Conservation (phyloP, 768 basidiomycete genomes). For the Leccinum olivaceopallidum region DNA sequence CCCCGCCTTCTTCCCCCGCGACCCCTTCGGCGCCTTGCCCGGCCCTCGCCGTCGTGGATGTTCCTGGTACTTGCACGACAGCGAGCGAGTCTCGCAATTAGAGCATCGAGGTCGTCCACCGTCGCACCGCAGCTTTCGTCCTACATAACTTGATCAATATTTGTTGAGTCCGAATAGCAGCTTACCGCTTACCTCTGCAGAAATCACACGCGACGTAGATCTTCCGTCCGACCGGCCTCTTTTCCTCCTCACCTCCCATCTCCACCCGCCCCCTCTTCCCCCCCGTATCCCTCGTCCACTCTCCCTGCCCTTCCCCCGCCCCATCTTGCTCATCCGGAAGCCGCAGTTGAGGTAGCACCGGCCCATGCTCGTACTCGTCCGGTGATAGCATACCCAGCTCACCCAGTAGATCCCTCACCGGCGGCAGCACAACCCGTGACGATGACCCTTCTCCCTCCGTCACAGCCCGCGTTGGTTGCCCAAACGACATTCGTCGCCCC, state of each 20-base stretch:
- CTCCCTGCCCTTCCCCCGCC: slow-evolving; percentile 16
- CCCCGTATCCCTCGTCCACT: slow-evolving; percentile 11
- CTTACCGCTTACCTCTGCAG: slow-evolving; percentile 59
- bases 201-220: slow-evolving; percentile 69
- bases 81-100: slow-evolving; percentile 57
- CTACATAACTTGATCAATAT: slow-evolving; percentile 34
- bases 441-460: slow-evolving; percentile 17
- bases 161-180: background rate
- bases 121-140: slow-evolving; percentile 75
- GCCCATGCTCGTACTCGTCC: slow-evolving; percentile 22
- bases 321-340: slow-evolving; percentile 23
- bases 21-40: slow-evolving; percentile 70
- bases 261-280: slow-evolving; percentile 22
- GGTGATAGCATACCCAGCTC: slow-evolving; percentile 22
- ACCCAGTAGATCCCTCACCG: slow-evolving; percentile 28
- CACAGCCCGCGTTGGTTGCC: slow-evolving; percentile 12
- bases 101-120: slow-evolving; percentile 62
- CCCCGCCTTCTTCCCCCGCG: slow-evolving; percentile 44
- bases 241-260: slow-evolving; percentile 22
- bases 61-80: slow-evolving; percentile 54
- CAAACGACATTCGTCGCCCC: slow-evolving; percentile 26
- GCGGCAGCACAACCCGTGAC: slow-evolving; percentile 29
- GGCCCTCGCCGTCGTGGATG: slow-evolving; percentile 64
- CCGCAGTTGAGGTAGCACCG: slow-evolving; percentile 31
- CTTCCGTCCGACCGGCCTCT: slow-evolving; percentile 25